Conservation (phyloP, 139 green algal species). For the Tetradesmus lagerheimii region DNA sequence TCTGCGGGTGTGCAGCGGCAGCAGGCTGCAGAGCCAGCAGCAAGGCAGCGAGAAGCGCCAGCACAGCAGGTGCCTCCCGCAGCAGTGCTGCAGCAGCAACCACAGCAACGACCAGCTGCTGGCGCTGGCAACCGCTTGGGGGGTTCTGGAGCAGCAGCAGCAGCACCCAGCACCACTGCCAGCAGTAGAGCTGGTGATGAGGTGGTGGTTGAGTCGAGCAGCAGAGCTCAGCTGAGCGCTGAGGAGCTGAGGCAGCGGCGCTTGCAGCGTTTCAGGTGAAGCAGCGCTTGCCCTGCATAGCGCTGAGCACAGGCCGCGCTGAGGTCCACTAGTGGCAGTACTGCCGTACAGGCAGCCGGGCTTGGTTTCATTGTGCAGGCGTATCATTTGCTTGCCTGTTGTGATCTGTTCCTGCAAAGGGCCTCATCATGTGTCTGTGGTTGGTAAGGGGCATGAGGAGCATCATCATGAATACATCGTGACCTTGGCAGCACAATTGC, state of each 20-base stretch:
- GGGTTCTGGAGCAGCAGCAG: not conserved
- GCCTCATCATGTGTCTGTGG: too few relatives aligned
- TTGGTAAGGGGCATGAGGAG: too few relatives aligned
- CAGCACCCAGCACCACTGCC: not conserved
- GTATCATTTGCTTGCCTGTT: too few relatives aligned
- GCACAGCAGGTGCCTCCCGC: not conserved
- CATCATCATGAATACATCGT: too few relatives aligned
- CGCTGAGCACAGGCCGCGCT: not conserved
- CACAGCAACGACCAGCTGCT: not conserved
- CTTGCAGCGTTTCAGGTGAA: conserved; percentile 30
- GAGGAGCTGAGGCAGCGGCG: conserved; percentile 40
- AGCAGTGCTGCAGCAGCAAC: not conserved
- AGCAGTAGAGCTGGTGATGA: not conserved
- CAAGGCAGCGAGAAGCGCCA: not conserved
- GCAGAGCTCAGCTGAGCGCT: conserved; percentile 1
- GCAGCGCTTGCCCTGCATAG: not conserved
- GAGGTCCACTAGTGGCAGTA: not conserved
- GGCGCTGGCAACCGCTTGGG: not conserved
- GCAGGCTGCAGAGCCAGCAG: not conserved
- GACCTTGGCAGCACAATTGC: too few relatives aligned
- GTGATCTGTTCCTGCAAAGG: too few relatives aligned
- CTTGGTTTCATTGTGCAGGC: too few relatives aligned
- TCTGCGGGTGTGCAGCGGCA: not conserved
- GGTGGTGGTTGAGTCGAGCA: not conserved
- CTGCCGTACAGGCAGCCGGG: too few relatives aligned